Evolutionary conservation across 129 eudicot genomes (phyloP).

Genomic region (Lactuca sativa): DNA sequence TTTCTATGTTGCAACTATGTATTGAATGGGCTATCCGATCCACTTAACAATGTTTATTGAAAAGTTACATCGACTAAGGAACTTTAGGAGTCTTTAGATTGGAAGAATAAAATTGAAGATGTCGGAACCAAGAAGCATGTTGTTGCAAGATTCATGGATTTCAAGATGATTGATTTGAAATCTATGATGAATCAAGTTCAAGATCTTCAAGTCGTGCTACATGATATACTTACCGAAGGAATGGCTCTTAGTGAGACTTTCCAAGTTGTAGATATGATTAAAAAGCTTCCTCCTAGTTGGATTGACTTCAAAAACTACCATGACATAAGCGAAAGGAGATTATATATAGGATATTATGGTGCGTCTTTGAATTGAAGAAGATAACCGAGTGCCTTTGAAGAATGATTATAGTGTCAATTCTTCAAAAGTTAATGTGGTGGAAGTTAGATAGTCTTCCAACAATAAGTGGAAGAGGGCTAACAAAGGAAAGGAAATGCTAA

Average conservation of each 20-base stretch:
- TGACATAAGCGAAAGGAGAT: not conserved
- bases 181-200: not conserved
- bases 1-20: not conserved
- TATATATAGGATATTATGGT: no score
- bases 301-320: not conserved
- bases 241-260: not conserved
- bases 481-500: no score
- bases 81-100: not conserved
- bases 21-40: no score
- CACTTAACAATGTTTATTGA: not conserved
- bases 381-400: no score
- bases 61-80: not conserved
- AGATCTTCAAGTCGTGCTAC: not conserved
- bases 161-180: not conserved
- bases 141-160: not conserved
- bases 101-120: not conserved
- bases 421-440: no score
- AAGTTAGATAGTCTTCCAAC: no score
- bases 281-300: not conserved
- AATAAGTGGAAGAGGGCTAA: no score
- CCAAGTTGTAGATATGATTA: not conserved
- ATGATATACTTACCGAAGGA: not conserved
- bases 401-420: no score
- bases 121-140: not conserved
- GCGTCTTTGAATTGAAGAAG: no score